Conservation (phyloP, 208 protist genomes). For the Acanthamoeba castellanii region DNA sequence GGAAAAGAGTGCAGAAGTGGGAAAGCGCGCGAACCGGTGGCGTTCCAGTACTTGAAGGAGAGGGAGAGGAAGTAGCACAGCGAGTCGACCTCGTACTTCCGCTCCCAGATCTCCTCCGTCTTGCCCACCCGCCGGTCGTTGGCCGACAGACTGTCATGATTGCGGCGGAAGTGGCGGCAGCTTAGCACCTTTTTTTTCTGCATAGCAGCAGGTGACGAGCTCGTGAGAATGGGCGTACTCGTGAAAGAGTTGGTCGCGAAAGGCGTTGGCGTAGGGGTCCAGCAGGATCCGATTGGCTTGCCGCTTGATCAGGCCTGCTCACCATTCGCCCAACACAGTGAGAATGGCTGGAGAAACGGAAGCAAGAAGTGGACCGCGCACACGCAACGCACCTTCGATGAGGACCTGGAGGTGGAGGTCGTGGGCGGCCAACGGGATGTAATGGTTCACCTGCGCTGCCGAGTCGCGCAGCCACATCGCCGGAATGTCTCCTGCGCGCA, state of each 20-base stretch:
- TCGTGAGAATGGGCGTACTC: too few relatives aligned
- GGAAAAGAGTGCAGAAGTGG: too few relatives aligned
- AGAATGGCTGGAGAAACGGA: too few relatives aligned
- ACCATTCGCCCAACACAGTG: too few relatives aligned
- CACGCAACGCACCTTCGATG: conserved; percentile 14
- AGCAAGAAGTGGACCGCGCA: too few relatives aligned
- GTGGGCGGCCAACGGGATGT: conserved; percentile 60
- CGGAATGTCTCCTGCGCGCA: conserved; percentile 78
- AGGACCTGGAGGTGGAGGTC: conserved; percentile 66
- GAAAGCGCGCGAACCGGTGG: too few relatives aligned
- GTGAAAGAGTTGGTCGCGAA: conserved; percentile 41
- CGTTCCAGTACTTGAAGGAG: conserved; percentile 73
- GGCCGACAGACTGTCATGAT: too few relatives aligned
- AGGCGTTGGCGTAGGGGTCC: conserved; percentile 87
- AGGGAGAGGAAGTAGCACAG: conserved; percentile 69
- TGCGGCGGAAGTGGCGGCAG: too few relatives aligned
- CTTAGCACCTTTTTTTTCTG: too few relatives aligned
- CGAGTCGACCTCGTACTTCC: conserved; percentile 71
- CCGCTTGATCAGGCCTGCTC: conserved; percentile 74
- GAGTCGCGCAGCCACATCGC: conserved; percentile 86
- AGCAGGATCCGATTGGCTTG: conserved; percentile 78
- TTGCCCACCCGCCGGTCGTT: conserved; percentile 7
- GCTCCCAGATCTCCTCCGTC: conserved; percentile 56
- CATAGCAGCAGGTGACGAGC: too few relatives aligned
- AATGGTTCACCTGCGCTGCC: conserved; percentile 78